Evolutionary conservation across 2,329 filamentous ascomycete species (phyloP).

Genomic region (Aspergillus tubingensis): DNA sequence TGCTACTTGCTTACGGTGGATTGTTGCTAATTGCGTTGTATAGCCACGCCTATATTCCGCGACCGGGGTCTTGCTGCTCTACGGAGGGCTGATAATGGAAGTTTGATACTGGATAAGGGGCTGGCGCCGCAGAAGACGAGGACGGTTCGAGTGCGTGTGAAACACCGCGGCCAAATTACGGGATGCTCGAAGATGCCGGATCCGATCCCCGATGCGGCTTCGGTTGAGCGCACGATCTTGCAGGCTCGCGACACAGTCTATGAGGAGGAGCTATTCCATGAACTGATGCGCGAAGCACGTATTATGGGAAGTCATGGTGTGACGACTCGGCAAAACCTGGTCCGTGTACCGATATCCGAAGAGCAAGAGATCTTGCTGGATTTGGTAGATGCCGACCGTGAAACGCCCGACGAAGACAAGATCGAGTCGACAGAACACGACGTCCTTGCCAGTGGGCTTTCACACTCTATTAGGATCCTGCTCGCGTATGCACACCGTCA

Average conservation of each 20-base stretch:
- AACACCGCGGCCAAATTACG: constrained; percentile 57
- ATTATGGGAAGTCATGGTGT: constrained; percentile 71
- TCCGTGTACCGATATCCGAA: constrained; percentile 58
- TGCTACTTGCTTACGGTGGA: not conserved
- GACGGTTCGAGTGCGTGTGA: constrained; percentile 68
- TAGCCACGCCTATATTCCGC: constrained; percentile 59
- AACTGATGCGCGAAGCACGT: constrained; percentile 80
- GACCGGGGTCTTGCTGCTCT: constrained; percentile 79
- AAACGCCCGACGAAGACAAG: constrained; percentile 33
- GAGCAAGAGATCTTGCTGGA: constrained; percentile 66
- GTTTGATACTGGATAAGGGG: constrained; percentile 71
- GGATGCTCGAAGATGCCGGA: constrained; percentile 51
- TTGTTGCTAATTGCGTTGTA: constrained; percentile 2
- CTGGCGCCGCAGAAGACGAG: constrained; percentile 52
- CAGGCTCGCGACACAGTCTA: constrained; percentile 54
- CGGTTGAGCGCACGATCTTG: constrained; percentile 40
- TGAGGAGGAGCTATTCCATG: constrained; percentile 80
- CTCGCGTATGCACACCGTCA: constrained; percentile 77
- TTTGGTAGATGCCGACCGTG: constrained; percentile 61
- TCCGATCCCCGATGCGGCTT: constrained; percentile 24
- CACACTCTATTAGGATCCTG: constrained; percentile 71
- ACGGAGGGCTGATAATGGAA: constrained; percentile 71
- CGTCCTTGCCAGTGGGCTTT: constrained; percentile 64
- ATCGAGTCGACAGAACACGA: constrained; percentile 27
- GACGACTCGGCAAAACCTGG: constrained; percentile 59